Evolutionary conservation across 164 flowering plant genomes (phyloP), one percentile per base, ranked within the genome.

Genomic region (Stephania cephalantha): DNA sequence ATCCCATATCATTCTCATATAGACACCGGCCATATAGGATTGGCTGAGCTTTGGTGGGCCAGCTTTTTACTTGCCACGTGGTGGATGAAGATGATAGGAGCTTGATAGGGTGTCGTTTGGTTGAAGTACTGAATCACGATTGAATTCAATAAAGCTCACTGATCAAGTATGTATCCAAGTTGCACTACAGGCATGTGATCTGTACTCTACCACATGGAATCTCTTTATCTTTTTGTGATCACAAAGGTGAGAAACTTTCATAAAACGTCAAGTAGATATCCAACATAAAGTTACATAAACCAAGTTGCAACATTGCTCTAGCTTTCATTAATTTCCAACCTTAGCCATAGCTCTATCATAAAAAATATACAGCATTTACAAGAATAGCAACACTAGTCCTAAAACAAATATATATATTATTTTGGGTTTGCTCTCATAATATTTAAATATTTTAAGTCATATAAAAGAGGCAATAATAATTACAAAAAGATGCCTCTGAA

Each of bases 161-260:
- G 42, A 35, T 8, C 8, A 35, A 35, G 12, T 10, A 11, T 6
- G 5, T 8, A 58, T 15, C 42, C 74, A 42, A 71, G 46, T 71
- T 71, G 68, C 18, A 58, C 64, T 72, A 9, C 17, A 31, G 50
- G 46, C 73, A 55, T 72, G 74, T 58, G 68, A 31, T 5, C 9
- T 72, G 68, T 72, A 35, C 42, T 35, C 53, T 53, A 61, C 74
- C 74, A 58, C 29, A 72, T 72, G 64, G 74, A 72, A 72, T 72
- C 74, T 31, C 50, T 71, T 71, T 71, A 71, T 71, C 74, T 52
- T 0, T 31, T 9, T 46, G 29, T 13, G 58, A 70, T 70, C 72
- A 20, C 9, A 70, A 18, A 70, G 58, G 31, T 46, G 58, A 17
- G 46, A 9, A 70, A 46, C 72, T 70, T 70, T 46, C 46, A 17